Conservation (phyloP, 257 asterid species). For the Solanum appendiculatum region DNA sequence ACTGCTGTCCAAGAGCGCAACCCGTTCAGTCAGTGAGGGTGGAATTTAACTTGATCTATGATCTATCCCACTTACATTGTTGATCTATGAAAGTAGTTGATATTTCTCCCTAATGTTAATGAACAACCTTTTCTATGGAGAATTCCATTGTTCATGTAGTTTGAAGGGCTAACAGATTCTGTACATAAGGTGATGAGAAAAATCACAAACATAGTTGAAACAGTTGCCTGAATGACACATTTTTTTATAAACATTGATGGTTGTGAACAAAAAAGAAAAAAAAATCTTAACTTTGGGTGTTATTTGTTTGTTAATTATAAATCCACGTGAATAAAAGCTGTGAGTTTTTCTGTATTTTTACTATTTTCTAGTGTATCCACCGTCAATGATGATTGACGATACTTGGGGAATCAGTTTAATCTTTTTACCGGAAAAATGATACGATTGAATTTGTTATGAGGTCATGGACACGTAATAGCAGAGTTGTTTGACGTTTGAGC, state of each 20-base stretch:
- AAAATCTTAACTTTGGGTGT: background rate
- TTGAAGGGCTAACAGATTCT: background rate
- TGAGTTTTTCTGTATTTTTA: background rate
- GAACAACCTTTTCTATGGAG: background rate
- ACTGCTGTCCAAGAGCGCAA: slow-evolving; percentile 59
- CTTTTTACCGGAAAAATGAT: too few species aligned
- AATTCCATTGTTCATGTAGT: background rate
- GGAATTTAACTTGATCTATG: slow-evolving; percentile 6
- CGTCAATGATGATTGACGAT: too few species aligned
- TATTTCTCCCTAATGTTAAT: background rate
- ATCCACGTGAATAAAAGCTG: background rate
- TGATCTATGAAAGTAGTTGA: background rate
- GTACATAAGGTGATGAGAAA: background rate
- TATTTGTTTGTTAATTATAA: background rate
- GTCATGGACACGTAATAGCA: too few species aligned
- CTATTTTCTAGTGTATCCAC: background rate
- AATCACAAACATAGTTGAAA: background rate
- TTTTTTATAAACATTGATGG: background rate
- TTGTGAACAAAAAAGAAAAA: background rate
- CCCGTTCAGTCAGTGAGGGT: slow-evolving; percentile 17
- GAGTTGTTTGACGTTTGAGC: too few species aligned
- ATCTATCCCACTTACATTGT: background rate
- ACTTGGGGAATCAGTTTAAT: too few species aligned
- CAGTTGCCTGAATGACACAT: background rate
- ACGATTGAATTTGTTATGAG: too few species aligned